A percentile compares a stretch with the other conserved stretches of the same genome.
phyloP scores from a whole-genome alignment of 257 asterid genomes.

The Pogostemon cablin region DNA sequence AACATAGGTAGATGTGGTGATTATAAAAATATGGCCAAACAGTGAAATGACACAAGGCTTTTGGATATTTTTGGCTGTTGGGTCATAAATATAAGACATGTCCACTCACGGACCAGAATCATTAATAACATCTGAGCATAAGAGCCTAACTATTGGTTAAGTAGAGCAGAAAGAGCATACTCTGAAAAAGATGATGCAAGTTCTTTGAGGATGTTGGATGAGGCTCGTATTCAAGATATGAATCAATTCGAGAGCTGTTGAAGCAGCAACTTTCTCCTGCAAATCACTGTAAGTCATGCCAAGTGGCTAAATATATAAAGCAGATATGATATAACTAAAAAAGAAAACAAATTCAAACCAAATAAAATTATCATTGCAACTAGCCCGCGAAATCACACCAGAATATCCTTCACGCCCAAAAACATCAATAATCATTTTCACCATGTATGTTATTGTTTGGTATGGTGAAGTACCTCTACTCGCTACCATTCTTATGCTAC shows the following conservation, averaged over 20 bases:
- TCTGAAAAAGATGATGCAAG: slow-evolving; percentile 88
- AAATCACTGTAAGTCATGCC: slow-evolving; percentile 28
- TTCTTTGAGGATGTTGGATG: slow-evolving; percentile 90
- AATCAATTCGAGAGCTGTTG: slow-evolving; percentile 76
- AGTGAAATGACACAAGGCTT: neutral
- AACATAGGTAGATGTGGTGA: neutral
- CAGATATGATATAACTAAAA: neutral
- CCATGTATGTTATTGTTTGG: neutral
- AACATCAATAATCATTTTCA: neutral
- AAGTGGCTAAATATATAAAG: slow-evolving; percentile 14
- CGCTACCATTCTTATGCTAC: neutral
- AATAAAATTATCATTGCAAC: too few relatives aligned
- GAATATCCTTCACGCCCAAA: neutral
- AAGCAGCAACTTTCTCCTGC: slow-evolving; percentile 95
- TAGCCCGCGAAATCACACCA: too few relatives aligned
- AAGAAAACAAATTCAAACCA: neutral
- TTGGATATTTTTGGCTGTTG: too few relatives aligned
- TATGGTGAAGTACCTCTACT: neutral
- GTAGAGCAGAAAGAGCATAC: slow-evolving; percentile 49
- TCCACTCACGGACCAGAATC: neutral
- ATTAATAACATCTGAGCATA: neutral
- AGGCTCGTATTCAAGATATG: slow-evolving; percentile 89
- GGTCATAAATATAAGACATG: neutral
- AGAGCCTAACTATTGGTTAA: neutral
- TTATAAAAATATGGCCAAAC: neutral